Conservation (phyloP, 495 filamentous ascomycete species). For the Penicillium flavigenum region DNA sequence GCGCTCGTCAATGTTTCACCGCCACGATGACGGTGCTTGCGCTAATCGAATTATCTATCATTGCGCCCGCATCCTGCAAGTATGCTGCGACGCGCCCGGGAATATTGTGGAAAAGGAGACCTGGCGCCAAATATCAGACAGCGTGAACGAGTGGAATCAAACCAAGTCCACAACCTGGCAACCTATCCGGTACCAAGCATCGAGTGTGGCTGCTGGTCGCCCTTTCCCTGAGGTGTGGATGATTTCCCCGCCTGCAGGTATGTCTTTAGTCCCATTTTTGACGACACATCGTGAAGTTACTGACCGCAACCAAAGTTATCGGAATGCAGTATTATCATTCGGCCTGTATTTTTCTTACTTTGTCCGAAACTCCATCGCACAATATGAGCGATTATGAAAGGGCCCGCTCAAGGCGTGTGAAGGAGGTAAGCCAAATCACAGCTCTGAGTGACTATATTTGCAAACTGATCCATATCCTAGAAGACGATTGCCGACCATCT, state of each 20-base stretch:
- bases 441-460: not conserved
- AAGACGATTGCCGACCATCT: constrained; percentile 36
- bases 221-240: constrained; percentile 45
- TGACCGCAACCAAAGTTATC: constrained; percentile 26
- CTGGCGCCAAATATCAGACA: constrained; percentile 28
- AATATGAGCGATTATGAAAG: constrained; percentile 31
- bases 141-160: constrained; percentile 34
- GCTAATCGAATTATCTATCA: constrained; percentile 39
- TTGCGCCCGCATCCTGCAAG: constrained; percentile 39
- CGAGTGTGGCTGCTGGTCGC: constrained; percentile 24
- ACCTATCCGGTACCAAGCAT: constrained; percentile 34
- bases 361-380: constrained; percentile 27
- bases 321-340: constrained; percentile 43
- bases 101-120: constrained; percentile 21
- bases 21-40: constrained; percentile 35
- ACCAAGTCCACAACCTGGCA: constrained; percentile 38
- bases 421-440: constrained; percentile 28
- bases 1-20: constrained; percentile 35
- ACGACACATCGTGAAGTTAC: not conserved
- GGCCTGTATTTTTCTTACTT: constrained; percentile 34
- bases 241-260: constrained; percentile 40
- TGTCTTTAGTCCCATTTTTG: not conserved
- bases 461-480: constrained; percentile 7
- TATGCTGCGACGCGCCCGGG: constrained; percentile 25
- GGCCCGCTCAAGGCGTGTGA: constrained; percentile 28